phyloP scores from a whole-genome alignment of 1,284 basidiomycete genomes.

The Cystobasidiaceae sp. region DNA sequence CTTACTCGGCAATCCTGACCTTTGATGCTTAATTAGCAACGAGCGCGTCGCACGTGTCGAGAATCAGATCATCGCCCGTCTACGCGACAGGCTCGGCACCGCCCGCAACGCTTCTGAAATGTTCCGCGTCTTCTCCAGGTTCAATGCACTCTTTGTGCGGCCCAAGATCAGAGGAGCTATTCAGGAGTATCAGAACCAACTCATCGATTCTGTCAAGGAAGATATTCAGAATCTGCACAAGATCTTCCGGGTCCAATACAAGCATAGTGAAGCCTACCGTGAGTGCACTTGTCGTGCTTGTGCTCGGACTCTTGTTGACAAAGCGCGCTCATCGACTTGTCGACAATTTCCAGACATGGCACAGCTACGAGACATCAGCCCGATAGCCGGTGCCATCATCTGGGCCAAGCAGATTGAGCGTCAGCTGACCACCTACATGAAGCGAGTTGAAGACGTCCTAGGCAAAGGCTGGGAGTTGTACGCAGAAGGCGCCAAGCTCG shows the following conservation, averaged over 20 bases:
- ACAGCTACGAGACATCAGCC: constrained; percentile 92
- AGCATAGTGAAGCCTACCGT: constrained; percentile 31
- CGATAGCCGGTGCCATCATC: constrained; percentile 94
- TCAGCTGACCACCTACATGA: constrained; percentile 95
- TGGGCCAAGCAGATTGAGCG: constrained; percentile 98
- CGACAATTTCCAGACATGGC: constrained; percentile 65
- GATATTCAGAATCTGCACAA: constrained; percentile 93
- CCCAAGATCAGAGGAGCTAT: constrained; percentile 95
- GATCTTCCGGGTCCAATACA: constrained; percentile 54
- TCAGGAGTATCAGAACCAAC: constrained; percentile 96
- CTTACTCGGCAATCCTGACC: not conserved
- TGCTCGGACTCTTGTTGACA: constrained; percentile 79
- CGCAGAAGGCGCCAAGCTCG: constrained; percentile 96
- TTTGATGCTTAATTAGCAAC: constrained; percentile 51
- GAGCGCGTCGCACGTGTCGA: constrained; percentile 95
- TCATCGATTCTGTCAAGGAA: constrained; percentile 95
- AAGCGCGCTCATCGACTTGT: constrained; percentile 59
- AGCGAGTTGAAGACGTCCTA: constrained; percentile 97
- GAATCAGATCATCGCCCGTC: constrained; percentile 92
- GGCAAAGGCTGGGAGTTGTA: constrained; percentile 98
- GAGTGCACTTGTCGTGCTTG: not conserved
- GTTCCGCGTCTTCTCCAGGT: constrained; percentile 98
- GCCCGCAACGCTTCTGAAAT: constrained; percentile 97
- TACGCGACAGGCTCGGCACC: constrained; percentile 88
- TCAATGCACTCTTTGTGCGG: constrained; percentile 93